Base-by-base conservation (phyloP, 257 asterid species). In the Solanum chiquidenum region DNA sequence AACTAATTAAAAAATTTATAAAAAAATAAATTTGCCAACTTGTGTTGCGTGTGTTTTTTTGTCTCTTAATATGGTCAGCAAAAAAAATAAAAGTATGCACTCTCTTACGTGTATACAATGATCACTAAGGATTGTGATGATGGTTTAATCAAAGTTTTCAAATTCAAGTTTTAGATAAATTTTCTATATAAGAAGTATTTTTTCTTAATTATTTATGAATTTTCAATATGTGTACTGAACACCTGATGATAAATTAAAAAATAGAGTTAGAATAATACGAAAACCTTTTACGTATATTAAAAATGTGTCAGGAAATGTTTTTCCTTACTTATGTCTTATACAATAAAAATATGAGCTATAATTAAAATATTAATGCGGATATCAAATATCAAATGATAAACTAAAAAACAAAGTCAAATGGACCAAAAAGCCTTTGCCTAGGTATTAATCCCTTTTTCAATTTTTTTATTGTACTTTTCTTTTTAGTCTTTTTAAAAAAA, bases 161-260 rank as follows among this genome's bases (percentile, higher is more conserved):
- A 0, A 2, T 64, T 64, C 4, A 0, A 64, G 1, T 12, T 12
- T 66, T 1, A 25, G 1, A 1, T 25, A 11, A 0, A 0, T 2
- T 62, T 62, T 62, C 0, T 60, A 0, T 0, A 60, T 21, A 3
- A 8, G 0, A 60, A 60, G 6, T 5, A 58, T 58, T 58, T 60
- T 2, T 21, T 60, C 5, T 7, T 3, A 60, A 21, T 60, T 60
- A 60, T 60, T 60, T 60, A 60, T 60, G 0, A 60, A 6, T 1
- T 60, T 1, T 60, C 1, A 23, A 60, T 60, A 60, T 60, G 4
- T 8, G 9, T 23, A 60, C 9, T 23, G 3, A 52, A 33, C 2
- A 33, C 34, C 4, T 33, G 34, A 2, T 33, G 34, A 33, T 33
- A 33, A 33, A 33, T 33, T 33, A 33, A 33, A 46, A 52, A 52